Evolutionary conservation across 805 yeast genomes (phyloP).

Genomic region (Kodamaea hsintzibuensis): DNA sequence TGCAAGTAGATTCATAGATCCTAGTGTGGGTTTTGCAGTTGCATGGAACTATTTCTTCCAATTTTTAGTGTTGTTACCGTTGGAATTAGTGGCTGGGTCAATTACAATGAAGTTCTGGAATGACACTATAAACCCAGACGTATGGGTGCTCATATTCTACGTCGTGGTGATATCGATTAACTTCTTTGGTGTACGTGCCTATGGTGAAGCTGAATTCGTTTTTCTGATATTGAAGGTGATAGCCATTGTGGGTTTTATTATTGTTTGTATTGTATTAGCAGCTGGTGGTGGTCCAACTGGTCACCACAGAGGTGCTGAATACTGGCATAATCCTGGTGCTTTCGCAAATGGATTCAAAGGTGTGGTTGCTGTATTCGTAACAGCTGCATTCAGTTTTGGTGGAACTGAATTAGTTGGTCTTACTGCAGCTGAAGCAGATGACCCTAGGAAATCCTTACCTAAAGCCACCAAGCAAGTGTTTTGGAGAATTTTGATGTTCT

Average conservation of each 20-base stretch:
- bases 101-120: slow-evolving; percentile 61
- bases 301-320: slow-evolving; percentile 49
- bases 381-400: slow-evolving; percentile 44
- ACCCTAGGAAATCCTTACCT: slow-evolving; percentile 39
- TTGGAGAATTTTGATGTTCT: slow-evolving; percentile 43
- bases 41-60: slow-evolving; percentile 55
- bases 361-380: slow-evolving; percentile 39
- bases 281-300: slow-evolving; percentile 57
- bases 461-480: slow-evolving; percentile 44
- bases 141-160: slow-evolving; percentile 60
- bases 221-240: slow-evolving; percentile 48
- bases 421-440: slow-evolving; percentile 43
- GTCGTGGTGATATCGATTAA: slow-evolving; percentile 48
- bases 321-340: slow-evolving; percentile 57
- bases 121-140: slow-evolving; percentile 52
- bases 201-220: slow-evolving; percentile 59
- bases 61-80: slow-evolving; percentile 58
- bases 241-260: slow-evolving; percentile 50
- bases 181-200: slow-evolving; percentile 53
- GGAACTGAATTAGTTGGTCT: slow-evolving; percentile 44
- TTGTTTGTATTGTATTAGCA: slow-evolving; percentile 46
- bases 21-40: slow-evolving; percentile 56
- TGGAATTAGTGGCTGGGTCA: slow-evolving; percentile 61
- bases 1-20: slow-evolving; percentile 54
- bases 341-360: slow-evolving; percentile 50